phyloP scores from a whole-genome alignment of 805 yeast species.

The Pichia rugopelliculosa region DNA sequence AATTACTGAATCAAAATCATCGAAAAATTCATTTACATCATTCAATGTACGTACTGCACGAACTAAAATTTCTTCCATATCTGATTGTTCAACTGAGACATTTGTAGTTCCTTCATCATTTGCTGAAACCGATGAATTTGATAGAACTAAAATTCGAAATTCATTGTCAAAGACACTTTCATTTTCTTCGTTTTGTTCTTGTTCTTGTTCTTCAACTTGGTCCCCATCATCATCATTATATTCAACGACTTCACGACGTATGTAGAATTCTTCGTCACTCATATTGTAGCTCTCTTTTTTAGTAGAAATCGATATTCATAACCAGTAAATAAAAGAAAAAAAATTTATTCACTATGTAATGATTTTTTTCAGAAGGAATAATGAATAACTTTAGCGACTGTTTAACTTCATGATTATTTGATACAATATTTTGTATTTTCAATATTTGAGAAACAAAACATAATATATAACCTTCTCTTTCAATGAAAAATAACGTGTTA shows the following conservation, averaged over 20 bases:
- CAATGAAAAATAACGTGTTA: too few relatives aligned
- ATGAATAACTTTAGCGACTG: too few relatives aligned
- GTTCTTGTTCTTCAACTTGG: not conserved
- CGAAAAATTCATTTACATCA: conserved; percentile 45
- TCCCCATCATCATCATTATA: conserved; percentile 7
- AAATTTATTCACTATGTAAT: too few relatives aligned
- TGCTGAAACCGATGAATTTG: conserved; percentile 1
- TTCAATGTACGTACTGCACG: conserved; percentile 33
- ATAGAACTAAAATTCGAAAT: conserved; percentile 12
- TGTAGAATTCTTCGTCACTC: conserved; percentile 14
- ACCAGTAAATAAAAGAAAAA: not conserved
- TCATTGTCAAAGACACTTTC: conserved; percentile 10
- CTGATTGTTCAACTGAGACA: conserved; percentile 27
- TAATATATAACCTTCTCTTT: too few relatives aligned
- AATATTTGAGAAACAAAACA: too few relatives aligned
- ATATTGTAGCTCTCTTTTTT: not conserved
- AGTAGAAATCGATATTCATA: not conserved
- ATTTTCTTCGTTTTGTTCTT: not conserved
- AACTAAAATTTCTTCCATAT: conserved; percentile 39
- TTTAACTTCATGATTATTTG: too few relatives aligned
- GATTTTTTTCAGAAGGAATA: too few relatives aligned
- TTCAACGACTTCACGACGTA: conserved; percentile 9
- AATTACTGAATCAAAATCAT: conserved; percentile 41
- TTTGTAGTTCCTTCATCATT: conserved; percentile 17
- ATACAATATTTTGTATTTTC: too few relatives aligned